Evolutionary conservation across 495 filamentous ascomycete genomes (phyloP), one percentile per base, ranked within the genome.

Genomic region (Aspergillus sparsus): DNA sequence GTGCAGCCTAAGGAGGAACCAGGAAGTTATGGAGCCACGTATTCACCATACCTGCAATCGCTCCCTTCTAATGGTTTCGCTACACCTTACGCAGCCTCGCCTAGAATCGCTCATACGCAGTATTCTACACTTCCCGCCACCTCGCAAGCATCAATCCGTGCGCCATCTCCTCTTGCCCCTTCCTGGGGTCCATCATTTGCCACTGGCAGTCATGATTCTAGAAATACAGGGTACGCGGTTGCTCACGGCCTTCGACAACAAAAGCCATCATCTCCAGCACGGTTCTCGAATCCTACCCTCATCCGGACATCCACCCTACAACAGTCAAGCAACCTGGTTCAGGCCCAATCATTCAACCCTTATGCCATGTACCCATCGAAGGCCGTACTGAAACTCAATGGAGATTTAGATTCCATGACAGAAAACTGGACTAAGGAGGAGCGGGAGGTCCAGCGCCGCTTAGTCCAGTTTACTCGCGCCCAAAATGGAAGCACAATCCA

Each of bases 301-400:
- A 88, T 96, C 53, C 83, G 94, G 42, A 96, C 94, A 2, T 95
- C 92, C 18, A 94, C 89, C 2, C 64, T 97, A 18, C 83, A 89
- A 60, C 83, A 85, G 57, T 75, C 79, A 5, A 77, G 68, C 53
- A 72, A 71, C 68, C 52, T 81, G n/a, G 62, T 74, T 27, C 68
- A 80, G 34, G 66, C 74, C 21, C 67, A 83, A 18, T 54, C 73
- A 0, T 92, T 94, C 76, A 93, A 93, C 68, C 89, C 90, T 0
- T 95, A 95, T 64, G 80, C 85, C 0, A 82, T 92, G 56, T 95
- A 94, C 66, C 87, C 91, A n/a, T 84, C 86, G 58, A 97, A 95
- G 76, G 94, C 92, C 0, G 75, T 88, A 8, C 78, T 98, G 31
- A 89, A 92, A 62, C 86, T 98, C 45, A 84, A 88, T 52, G 94